These are phyloP conservation scores for Aeschynomene evenia DNA, from an alignment of 306 rosid genomes.

Conservation along the genomic window DNA sequence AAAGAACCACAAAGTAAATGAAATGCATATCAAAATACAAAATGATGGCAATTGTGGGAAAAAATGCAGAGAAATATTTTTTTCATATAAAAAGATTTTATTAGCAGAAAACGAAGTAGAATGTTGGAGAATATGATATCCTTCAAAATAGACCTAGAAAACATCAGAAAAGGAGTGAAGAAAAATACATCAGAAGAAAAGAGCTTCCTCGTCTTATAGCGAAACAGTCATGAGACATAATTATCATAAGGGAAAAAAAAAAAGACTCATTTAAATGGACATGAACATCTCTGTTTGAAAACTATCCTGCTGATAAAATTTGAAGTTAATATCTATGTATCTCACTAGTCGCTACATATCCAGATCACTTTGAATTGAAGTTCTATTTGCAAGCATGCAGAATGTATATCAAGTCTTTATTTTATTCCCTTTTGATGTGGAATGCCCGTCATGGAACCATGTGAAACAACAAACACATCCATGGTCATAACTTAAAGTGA, in stretches of 20 bases:
- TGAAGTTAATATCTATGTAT: neutral
- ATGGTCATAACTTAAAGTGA: conserved; percentile 21
- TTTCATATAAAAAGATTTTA: conserved; percentile 13
- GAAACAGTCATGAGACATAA: neutral
- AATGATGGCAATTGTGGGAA: conserved; percentile 2
- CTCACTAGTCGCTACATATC: neutral
- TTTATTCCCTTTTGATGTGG: neutral
- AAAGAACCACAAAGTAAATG: conserved; percentile 11
- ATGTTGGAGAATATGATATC: neutral
- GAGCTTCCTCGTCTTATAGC: neutral
- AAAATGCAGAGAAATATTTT: neutral
- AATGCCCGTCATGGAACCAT: neutral
- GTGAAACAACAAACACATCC: conserved; percentile 17
- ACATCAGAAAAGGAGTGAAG: conserved; percentile 7
- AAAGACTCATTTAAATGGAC: conserved; percentile 12
- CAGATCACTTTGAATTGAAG: conserved; percentile 20
- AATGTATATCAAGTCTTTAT: neutral
- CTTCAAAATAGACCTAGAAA: neutral
- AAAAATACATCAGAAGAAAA: conserved; percentile 1
- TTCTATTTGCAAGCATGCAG: neutral
- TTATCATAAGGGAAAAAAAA: neutral
- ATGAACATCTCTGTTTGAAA: neutral
- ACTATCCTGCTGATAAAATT: neutral
- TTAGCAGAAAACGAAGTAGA: neutral
- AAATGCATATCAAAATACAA: conserved; percentile 13